These are phyloP conservation scores for Zygosaccharomyces pseudorouxii DNA, from an alignment of 805 yeast species.

Conservation along the genomic window DNA sequence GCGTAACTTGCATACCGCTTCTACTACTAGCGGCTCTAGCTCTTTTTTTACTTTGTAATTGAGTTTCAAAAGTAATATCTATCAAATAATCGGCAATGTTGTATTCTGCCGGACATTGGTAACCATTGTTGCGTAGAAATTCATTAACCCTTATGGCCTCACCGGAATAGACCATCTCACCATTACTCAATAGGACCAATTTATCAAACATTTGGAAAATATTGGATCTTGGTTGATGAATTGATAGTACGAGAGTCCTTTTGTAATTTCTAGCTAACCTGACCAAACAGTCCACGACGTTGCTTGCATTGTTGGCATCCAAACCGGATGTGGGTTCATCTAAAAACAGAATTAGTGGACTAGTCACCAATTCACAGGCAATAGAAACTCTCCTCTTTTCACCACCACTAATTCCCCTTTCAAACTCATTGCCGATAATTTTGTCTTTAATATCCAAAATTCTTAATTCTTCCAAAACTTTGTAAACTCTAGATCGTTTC, in stretches of 20 bases:
- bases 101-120: conserved; percentile 79
- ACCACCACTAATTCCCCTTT: conserved; percentile 82
- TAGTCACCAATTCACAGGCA: conserved; percentile 88
- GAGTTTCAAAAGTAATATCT: conserved; percentile 72
- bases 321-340: conserved; percentile 96
- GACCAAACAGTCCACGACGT: conserved; percentile 81
- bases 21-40: conserved; percentile 4
- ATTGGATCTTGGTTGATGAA: conserved; percentile 95
- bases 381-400: conserved; percentile 88
- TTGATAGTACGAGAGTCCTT: conserved; percentile 86
- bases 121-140: conserved; percentile 72
- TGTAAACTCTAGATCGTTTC: conserved; percentile 74
- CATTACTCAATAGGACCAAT: conserved; percentile 74
- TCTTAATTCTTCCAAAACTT: conserved; percentile 80
- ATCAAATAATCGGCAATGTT: conserved; percentile 91
- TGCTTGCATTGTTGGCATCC: conserved; percentile 88
- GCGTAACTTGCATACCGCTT: conserved; percentile 32
- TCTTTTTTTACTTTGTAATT: conserved; percentile 8
- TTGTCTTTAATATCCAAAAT: conserved; percentile 79
- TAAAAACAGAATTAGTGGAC: conserved; percentile 74
- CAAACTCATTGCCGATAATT: conserved; percentile 81
- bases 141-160: conserved; percentile 68
- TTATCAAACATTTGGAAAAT: conserved; percentile 89
- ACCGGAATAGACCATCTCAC: conserved; percentile 84
- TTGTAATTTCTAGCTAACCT: conserved; percentile 73